A percentile compares a stretch with the other conserved stretches of the same genome.
These are phyloP conservation scores for Mycena galopus DNA, from an alignment of 768 basidiomycete genomes.

Conservation along the genomic window DNA sequence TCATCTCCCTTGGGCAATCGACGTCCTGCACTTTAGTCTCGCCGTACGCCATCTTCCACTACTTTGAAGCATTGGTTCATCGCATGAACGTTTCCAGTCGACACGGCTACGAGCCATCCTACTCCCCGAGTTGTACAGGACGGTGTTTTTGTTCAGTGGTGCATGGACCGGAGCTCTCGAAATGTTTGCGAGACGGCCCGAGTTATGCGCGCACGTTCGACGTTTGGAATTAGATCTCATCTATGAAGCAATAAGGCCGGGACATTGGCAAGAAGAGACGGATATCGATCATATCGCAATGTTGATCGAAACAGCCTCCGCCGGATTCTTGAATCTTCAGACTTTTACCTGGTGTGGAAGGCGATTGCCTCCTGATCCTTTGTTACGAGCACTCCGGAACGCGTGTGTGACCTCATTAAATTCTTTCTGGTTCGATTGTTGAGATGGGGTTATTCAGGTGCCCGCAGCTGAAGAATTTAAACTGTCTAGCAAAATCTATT, in stretches of 20 bases:
- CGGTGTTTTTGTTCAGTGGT: not conserved
- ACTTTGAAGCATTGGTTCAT: not conserved
- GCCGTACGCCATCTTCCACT: not conserved
- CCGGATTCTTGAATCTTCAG: not conserved
- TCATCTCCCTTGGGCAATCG: not conserved
- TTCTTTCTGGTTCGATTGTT: not conserved
- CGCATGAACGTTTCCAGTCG: not conserved
- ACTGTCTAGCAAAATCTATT: not conserved
- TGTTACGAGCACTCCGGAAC: not conserved
- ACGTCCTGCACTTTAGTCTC: not conserved
- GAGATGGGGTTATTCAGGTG: not conserved
- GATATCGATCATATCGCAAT: not conserved
- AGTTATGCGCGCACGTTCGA: not conserved
- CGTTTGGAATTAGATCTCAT: not conserved
- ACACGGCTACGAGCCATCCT: not conserved
- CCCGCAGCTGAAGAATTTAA: not conserved
- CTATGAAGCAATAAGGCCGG: not conserved
- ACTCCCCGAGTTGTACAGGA: not conserved
- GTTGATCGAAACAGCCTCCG: not conserved
- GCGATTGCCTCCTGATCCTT: not conserved
- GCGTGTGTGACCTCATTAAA: not conserved
- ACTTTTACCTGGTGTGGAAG: not conserved
- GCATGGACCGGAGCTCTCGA: not conserved
- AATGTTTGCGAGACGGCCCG: not conserved
- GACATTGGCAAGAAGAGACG: not conserved